A percentile compares a stretch with the other conserved stretches of the same genome.
These are phyloP conservation scores for Fusarium gaditjirri DNA, from an alignment of 2,329 filamentous ascomycete genomes.

Conservation along the genomic window DNA sequence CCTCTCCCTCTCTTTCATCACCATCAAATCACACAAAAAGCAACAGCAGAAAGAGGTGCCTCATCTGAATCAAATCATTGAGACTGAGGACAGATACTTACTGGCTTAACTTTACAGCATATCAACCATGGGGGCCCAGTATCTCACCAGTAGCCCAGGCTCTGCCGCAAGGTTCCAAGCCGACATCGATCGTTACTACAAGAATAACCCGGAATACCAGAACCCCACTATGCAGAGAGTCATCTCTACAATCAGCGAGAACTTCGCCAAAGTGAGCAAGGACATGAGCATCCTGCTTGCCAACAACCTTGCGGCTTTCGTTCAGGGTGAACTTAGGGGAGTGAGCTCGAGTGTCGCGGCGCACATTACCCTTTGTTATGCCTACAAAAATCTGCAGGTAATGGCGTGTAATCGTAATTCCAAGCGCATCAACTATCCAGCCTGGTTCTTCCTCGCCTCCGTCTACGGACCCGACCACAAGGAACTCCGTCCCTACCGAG, in stretches of 20 bases:
- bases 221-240: fast-evolving
- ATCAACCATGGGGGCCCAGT: fast-evolving
- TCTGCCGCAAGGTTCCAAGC: fast-evolving
- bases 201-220: background rate
- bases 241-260: background rate
- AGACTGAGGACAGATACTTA: background rate
- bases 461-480: background rate
- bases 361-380: background rate
- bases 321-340: fast-evolving
- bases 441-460: background rate
- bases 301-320: background rate
- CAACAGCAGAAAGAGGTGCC: background rate
- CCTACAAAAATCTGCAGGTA: background rate
- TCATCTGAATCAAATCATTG: background rate
- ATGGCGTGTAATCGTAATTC: too few relatives aligned
- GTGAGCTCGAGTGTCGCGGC: fast-evolving
- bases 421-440: background rate
- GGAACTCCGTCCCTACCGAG: background rate
- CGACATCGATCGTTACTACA: fast-evolving
- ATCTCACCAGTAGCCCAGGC: background rate
- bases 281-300: background rate
- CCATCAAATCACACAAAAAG: fast-evolving
- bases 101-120: background rate
- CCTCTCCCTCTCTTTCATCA: background rate
- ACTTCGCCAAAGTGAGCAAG: fast-evolving